Evolutionary conservation across 2,329 filamentous ascomycete genomes (phyloP).

Genomic region (Coleophoma eucalyptorum): DNA sequence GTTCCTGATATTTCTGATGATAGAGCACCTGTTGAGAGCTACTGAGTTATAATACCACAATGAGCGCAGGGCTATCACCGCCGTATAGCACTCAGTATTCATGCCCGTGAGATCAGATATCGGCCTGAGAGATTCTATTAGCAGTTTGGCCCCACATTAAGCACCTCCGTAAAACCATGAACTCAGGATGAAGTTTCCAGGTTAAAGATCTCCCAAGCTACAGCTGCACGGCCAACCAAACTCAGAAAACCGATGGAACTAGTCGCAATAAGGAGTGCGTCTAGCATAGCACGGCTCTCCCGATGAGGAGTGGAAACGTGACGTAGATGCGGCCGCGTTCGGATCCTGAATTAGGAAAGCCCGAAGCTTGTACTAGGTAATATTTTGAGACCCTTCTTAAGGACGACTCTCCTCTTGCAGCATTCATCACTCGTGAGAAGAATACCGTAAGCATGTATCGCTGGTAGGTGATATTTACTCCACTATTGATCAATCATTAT

Average conservation of each 20-base stretch:
- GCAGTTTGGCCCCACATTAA: too few species aligned
- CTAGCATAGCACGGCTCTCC: too few species aligned
- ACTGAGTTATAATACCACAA: slow-evolving; percentile 11
- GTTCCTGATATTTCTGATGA: slow-evolving; percentile 63
- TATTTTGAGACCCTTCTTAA: not conserved
- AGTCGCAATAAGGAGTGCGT: too few species aligned
- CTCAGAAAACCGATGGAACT: too few species aligned
- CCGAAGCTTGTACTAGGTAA: too few species aligned
- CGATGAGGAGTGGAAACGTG: not conserved
- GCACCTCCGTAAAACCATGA: too few species aligned
- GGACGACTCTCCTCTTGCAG: not conserved
- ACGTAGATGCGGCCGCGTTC: not conserved
- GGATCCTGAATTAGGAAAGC: not conserved
- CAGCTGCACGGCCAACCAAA: too few species aligned
- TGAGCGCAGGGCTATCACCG: not conserved
- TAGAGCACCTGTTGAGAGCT: slow-evolving; percentile 22
- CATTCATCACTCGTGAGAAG: not conserved
- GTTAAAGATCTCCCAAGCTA: too few species aligned
- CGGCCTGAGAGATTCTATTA: too few species aligned
- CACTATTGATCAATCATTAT: not conserved
- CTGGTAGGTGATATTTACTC: slow-evolving; percentile 16
- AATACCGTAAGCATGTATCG: slow-evolving; percentile 22
- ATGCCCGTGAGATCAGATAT: too few species aligned
- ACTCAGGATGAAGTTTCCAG: too few species aligned
- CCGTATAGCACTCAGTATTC: too few species aligned